Evolutionary conservation across 208 protist species (phyloP), one percentile per base, ranked within the genome.

Genomic region (Leishmania aethiopica): DNA sequence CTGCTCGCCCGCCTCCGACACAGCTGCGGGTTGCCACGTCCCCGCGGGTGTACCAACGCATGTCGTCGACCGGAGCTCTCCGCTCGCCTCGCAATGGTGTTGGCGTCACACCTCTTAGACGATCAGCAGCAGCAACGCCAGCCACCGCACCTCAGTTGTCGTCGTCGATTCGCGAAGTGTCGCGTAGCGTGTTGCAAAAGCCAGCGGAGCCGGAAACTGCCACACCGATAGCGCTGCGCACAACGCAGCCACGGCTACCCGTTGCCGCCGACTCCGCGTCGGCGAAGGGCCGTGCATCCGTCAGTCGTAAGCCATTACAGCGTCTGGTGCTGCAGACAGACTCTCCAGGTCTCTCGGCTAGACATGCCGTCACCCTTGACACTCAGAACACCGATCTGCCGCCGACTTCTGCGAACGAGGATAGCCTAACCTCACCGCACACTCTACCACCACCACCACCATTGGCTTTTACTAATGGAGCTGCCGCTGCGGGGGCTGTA

Each of bases 1-100:
- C 75, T 11, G 75, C 75, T 11, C 75, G 75, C 25, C 0, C 47
- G 28, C 53, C 25, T 1, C 57, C 57, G 35, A 35, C 22, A 11
- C 55, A 62, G 53, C 35, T 22, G 57, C 32, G 49, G 25, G 22
- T 17, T 22, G 37, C 11, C 35, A 17, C 47, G 3, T 49, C 75
- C 15, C 55, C 49, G 5, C 19, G 22, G 2, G 37, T 17, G 19
- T 78, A 51, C 75, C 75, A 37, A 10, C 37, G 75, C 32, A 35
- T 78, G 37, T 69, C 42, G 19, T 78, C 75, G 35, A 69, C 75
- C 3, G 75, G 75, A 11, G 57, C 8, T n/a, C 28, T 78, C 10
- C 55, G 22, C 22, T 47, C 75, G 17, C 75, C 49, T 37, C 75
- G 53, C 57, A 47, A 49, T n/a, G n/a, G 28, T 45, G 40, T n/a